Evolutionary conservation across 2,329 filamentous ascomycete genomes (phyloP), one percentile per base, ranked within the genome.

Genomic region (Epichloe gansuensis): DNA sequence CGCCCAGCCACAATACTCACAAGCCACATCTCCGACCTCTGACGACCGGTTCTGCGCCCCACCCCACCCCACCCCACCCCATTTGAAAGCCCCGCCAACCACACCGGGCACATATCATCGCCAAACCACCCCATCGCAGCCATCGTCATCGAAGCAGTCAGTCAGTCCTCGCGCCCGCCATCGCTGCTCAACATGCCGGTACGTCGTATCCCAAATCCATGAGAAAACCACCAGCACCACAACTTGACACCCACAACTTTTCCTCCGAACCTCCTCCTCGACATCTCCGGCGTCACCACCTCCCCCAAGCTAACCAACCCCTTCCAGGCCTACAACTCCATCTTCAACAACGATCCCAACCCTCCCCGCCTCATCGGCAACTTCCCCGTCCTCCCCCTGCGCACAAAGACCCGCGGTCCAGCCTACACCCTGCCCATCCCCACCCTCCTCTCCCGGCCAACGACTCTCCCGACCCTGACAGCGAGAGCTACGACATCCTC

Each of bases 341-440:
- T 95, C 78, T 96, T 96, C 82, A 85, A 85, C 82, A 84, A 69
- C 74, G 91, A 81, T 80, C 89, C 80, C 76, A 85, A 75, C 59
- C 66, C 69, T 57, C 76, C 75, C 42, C 76, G 75, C 53, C 72
- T 77, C 60, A 73, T 84, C 77, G 90, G 91, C 69, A 97, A 96
- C 80, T 91, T 97, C 67, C 91, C 91, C 23, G 83, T 97, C 61
- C 85, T 96, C 51, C 91, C 93, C 1, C 85, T 98, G 52, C 91
- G 93, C 64, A 97, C 93, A 64, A 88, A 89, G 70, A 94, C 90
- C 58, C 87, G 93, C 58, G 93, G 93, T n/a, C 93, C 93, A 44
- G 91, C 91, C 60, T 91, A 94, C 73, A 85, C 87, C 49, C 85
- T 98, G 31, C 81, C 81, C 7, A 59, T 68, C 71, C 85, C 63